Evolutionary conservation across 2,329 filamentous ascomycete genomes (phyloP), one percentile per base, ranked within the genome.

Genomic region (Cladophialophora psammophila): DNA sequence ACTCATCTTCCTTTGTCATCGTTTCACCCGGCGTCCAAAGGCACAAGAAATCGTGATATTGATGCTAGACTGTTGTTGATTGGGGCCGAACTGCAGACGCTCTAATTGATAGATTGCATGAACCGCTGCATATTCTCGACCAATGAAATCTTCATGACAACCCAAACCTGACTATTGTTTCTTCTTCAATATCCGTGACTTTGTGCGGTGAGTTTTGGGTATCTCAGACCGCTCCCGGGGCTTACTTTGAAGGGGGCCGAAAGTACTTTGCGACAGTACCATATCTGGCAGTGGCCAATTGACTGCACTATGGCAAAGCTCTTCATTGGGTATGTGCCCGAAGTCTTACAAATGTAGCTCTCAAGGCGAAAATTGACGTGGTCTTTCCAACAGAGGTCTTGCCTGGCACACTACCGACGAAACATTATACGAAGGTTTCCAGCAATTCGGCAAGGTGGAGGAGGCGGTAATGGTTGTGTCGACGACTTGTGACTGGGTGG

Each of bases 401-500:
- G 93, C 95, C 76, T 99, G 95, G 95, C 94, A 97, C 84, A 99
- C 95, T 72, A 93, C 96, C 80, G 94, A 98, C 82, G 82, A 83
- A 53, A 93, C 92, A 73, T 85, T 99, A 72, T 91, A 92, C 77
- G 84, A 90, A 78, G 97, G 97, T 81, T 99, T 99, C 80, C 90
- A 94, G 80, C 90, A 95, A 80, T 97, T 92, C 77, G 94, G 94
- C 68, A 84, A 85, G 50, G 91, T 99, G 73, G 93, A 97, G 79
- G 94, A 99, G 88, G 95, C 95, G 75, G 95, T 98, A 87, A 81
- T 63, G 18, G 34, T 15, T 31, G 20, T 34, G 48, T 63, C 50
- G n/a, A n/a, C n/a, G 34, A 35, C 32, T 73, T 68, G 40, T 67
- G 64, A 55, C 64, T 58, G 5, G 31, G 68, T 69, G 71, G 67